Evolutionary conservation across 2,329 filamentous ascomycete species (phyloP).

Genomic region (Scedosporium boydii): DNA sequence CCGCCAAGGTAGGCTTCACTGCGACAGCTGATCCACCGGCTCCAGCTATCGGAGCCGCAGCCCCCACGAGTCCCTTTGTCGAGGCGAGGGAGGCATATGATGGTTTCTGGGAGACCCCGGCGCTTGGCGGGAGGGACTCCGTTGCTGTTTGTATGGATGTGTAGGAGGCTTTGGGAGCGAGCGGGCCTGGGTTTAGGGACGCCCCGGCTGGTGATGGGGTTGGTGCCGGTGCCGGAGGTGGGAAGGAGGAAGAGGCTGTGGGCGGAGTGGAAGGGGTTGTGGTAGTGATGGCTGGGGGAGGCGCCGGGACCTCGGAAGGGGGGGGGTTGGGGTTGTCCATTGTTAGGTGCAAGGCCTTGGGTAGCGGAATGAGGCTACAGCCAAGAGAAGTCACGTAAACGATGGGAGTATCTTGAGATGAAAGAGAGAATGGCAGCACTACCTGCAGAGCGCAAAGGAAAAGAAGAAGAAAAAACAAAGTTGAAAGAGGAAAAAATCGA

Average conservation of each 20-base stretch:
- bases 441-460: background rate
- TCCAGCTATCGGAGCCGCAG: slow-evolving; percentile 2
- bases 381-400: background rate
- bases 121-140: background rate
- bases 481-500: too few relatives aligned
- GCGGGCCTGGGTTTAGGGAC: background rate
- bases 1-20: background rate
- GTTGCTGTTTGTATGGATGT: background rate
- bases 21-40: background rate
- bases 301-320: background rate
- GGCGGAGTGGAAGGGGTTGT: background rate
- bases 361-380: background rate
- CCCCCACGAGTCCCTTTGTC: slow-evolving; percentile 4
- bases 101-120: slow-evolving; percentile 2
- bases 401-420: background rate
- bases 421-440: too few relatives aligned
- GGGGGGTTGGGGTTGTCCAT: background rate
- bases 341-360: background rate
- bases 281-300: background rate
- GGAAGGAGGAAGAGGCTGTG: background rate
- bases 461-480: background rate
- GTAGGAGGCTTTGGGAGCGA: slow-evolving; percentile 2
- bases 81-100: slow-evolving; percentile 5
- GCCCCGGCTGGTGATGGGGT: background rate
- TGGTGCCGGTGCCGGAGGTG: background rate